Evolutionary conservation across 2,329 filamentous ascomycete genomes (phyloP), one percentile per base, ranked within the genome.

Genomic region (Penicillium digitatum): DNA sequence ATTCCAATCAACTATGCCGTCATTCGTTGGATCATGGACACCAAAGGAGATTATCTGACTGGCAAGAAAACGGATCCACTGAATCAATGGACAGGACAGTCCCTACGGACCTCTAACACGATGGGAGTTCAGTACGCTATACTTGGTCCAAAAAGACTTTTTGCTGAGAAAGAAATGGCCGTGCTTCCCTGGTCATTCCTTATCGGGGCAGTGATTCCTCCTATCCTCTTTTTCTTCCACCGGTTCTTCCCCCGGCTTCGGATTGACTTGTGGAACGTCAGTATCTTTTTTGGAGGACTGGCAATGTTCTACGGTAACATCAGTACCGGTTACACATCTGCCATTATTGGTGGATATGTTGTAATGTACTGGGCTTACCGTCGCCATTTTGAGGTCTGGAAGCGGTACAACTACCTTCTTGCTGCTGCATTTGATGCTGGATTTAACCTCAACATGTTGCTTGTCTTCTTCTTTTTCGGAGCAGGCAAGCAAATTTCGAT

Each of bases 1-100:
- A 76, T 86, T 7, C 82, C 83, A 0, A 79, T 85, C 59, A 84
- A 86, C 64, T 86, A 85, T 51, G 82, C 75, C 5, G 81, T 84
- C 22, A 79, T 86, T 43, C 77, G 80, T 37, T 86, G 83, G 83
- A 78, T 85, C 0, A 69, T 86, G 5, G 74, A 79, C 56, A 78
- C 79, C 7, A 85, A 86, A 63, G 72, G 74, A 14, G 79, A 83
- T 34, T 84, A 81, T 60, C 66, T 85, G 3, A 77, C 78, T 0
- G 82, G 82, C 22, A 65, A 64, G 5, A 71, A 76, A 48, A 70
- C 70, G 0, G 83, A 86, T 56, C 81, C 82, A 0, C 75, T 82
- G 0, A 78, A 82, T 54, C 82, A 86, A 62, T 86, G 83, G 83
- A 85, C 83, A 0, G 83, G 80, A 0, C 83, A 86, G 61, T 66